These are phyloP conservation scores for Neonothopanus nambi DNA, from an alignment of 1,284 basidiomycete species.

Conservation along the genomic window DNA sequence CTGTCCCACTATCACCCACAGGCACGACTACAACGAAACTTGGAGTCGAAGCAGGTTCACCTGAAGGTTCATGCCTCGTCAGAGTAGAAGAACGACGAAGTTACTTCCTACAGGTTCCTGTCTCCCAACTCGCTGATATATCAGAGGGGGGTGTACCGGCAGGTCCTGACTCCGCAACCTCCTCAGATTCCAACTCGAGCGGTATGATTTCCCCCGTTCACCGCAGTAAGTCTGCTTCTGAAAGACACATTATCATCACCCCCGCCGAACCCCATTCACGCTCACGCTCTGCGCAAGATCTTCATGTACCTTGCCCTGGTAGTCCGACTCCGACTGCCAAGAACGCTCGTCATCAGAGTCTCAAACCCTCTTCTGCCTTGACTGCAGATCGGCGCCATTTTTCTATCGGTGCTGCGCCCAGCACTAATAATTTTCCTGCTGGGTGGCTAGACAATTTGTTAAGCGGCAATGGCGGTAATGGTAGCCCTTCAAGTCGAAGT, in stretches of 20 bases:
- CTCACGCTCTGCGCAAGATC: conserved; percentile 11
- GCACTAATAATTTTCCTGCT: no score
- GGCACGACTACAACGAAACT: no score
- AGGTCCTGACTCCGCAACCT: no score
- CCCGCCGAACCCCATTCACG: conserved; percentile 2
- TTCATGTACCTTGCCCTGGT: no score
- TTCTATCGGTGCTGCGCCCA: no score
- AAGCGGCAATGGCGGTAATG: background rate
- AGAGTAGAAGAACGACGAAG: conserved; percentile 41
- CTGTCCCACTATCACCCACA: background rate
- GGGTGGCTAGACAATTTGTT: background rate
- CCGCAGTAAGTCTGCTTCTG: conserved; percentile 30
- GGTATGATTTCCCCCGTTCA: conserved; percentile 20
- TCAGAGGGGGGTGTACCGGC: conserved; percentile 13
- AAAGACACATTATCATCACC: conserved; percentile 22
- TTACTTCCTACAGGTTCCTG: conserved; percentile 42
- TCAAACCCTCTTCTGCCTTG: background rate
- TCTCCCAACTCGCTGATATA: conserved; percentile 16
- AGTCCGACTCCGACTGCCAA: background rate
- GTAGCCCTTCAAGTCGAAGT: background rate
- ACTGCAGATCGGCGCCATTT: no score
- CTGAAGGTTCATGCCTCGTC: conserved; percentile 18
- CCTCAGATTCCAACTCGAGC: no score
- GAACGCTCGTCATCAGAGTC: background rate
- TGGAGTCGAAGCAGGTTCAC: no score